Base-by-base conservation (phyloP, 768 basidiomycete species). In the Chalciporus pseudorubinellus region DNA sequence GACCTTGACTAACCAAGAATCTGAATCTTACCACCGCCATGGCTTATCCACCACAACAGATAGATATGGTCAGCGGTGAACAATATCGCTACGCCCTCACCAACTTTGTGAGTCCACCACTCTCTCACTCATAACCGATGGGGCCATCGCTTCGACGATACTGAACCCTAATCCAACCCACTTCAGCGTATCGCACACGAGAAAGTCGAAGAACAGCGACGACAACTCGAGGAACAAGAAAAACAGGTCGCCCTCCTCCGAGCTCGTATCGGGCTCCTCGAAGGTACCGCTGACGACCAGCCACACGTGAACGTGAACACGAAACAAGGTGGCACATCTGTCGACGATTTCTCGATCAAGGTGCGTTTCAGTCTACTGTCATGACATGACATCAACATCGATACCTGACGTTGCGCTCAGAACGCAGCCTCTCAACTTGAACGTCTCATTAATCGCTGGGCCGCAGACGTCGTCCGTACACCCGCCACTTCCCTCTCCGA, bases 341-440 rank as follows among this genome's bases (percentile, higher is more conserved):
- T 92, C 41, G 91, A 92, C 62, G 90, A 94, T 66, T 92, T 92
- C 68, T 91, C 90, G 5, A 92, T 94, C 73, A 87, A 84, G 76
- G 90, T 87, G 47, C 14, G 79, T 64, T 6, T 48, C 26, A 26
- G 3, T 26, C 26, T 9, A 26, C 6, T 26, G n/a, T 6, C 6
- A 26, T 2, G 7, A 7, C 6, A 6, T 26, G 26, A 26, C 26
- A 26, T 26, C 26, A n/a, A n/a, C n/a, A n/a, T n/a, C n/a, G n/a
- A n/a, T n/a, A n/a, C n/a, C n/a, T n/a, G n/a, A n/a, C n/a, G n/a
- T n/a, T n/a, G n/a, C n/a, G n/a, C n/a, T n/a, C n/a, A 93, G 89
- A 92, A 88, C 57, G 76, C 86, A 9, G 90, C 91, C 3, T 87
- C 89, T 6, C 84, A 85, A 46, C 79, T 94, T 20, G 92, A 93